Percentiles rank a stretch among this genome's conserved stretches.
Evolutionary conservation across 2,329 filamentous ascomycete genomes (phyloP).

Genomic region (Cercospora nicotianae): DNA sequence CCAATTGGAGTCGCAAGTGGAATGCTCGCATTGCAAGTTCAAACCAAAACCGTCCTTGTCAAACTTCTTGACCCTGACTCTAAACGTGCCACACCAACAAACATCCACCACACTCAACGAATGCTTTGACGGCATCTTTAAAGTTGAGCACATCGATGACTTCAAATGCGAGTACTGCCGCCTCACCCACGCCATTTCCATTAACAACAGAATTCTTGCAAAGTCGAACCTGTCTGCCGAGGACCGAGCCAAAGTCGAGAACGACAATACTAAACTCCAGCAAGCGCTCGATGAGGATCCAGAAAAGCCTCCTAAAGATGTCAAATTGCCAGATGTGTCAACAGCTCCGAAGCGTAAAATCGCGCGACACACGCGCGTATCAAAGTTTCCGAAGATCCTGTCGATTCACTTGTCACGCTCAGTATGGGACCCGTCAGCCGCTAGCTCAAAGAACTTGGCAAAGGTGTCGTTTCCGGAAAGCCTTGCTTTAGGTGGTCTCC

Average conservation of each 20-base stretch:
- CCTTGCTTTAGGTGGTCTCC: slow-evolving; percentile 76
- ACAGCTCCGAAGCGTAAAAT: slow-evolving; percentile 80
- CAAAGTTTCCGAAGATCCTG: slow-evolving; percentile 82
- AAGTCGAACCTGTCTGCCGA: slow-evolving; percentile 53
- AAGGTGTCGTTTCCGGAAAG: slow-evolving; percentile 90
- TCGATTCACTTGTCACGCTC: slow-evolving; percentile 91
- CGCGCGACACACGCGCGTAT: slow-evolving; percentile 82
- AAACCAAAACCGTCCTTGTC: slow-evolving; percentile 80
- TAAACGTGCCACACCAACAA: slow-evolving; percentile 79
- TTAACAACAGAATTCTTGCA: slow-evolving; percentile 61
- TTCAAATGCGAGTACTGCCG: slow-evolving; percentile 94
- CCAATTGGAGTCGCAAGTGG: slow-evolving; percentile 87
- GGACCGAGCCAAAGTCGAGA: slow-evolving; percentile 47
- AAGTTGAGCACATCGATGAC: slow-evolving; percentile 93
- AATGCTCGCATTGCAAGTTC: slow-evolving; percentile 87
- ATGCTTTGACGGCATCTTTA: slow-evolving; percentile 92
- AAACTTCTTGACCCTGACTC: slow-evolving; percentile 85
- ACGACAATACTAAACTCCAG: slow-evolving; percentile 65
- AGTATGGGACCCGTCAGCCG: slow-evolving; percentile 72
- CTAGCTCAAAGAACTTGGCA: slow-evolving; percentile 88
- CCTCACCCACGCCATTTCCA: slow-evolving; percentile 72
- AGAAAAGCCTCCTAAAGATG: slow-evolving; percentile 69
- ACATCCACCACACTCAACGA: slow-evolving; percentile 74
- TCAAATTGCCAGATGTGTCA: slow-evolving; percentile 72
- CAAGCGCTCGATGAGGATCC: slow-evolving; percentile 75